These are phyloP conservation scores for Brassica incana DNA, from an alignment of 345 rosid species.

Conservation along the genomic window DNA sequence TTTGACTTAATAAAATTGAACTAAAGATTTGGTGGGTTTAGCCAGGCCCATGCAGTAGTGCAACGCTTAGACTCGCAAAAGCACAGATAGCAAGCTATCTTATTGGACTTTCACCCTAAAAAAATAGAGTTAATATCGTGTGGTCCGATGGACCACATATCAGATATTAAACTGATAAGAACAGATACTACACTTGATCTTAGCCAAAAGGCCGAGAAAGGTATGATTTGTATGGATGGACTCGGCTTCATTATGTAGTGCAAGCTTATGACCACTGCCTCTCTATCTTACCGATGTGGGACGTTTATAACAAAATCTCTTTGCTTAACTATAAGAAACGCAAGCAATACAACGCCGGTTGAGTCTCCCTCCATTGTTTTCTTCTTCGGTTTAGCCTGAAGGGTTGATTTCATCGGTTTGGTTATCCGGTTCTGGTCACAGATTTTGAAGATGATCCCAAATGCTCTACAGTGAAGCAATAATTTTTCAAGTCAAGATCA, in stretches of 20 bases:
- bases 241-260: neutral
- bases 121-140: slow-evolving; percentile 38
- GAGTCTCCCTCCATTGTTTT: neutral
- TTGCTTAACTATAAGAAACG: neutral
- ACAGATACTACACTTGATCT: slow-evolving; percentile 69
- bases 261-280: neutral
- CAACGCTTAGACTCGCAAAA: neutral
- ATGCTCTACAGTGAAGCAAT: neutral
- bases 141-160: slow-evolving; percentile 40
- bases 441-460: neutral
- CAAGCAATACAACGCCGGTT: neutral
- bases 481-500: neutral
- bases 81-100: slow-evolving; percentile 34
- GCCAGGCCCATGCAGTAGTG: neutral
- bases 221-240: slow-evolving; percentile 35
- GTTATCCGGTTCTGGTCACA: neutral
- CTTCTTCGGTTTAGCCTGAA: neutral
- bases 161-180: slow-evolving; percentile 70
- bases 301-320: neutral
- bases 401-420: neutral
- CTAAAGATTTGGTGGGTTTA: neutral
- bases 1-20: neutral
- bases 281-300: slow-evolving; percentile 20
- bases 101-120: neutral
- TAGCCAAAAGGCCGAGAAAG: slow-evolving; percentile 77